Conservation (phyloP, 768 basidiomycete genomes). For the Xerocomus potaroensis region DNA sequence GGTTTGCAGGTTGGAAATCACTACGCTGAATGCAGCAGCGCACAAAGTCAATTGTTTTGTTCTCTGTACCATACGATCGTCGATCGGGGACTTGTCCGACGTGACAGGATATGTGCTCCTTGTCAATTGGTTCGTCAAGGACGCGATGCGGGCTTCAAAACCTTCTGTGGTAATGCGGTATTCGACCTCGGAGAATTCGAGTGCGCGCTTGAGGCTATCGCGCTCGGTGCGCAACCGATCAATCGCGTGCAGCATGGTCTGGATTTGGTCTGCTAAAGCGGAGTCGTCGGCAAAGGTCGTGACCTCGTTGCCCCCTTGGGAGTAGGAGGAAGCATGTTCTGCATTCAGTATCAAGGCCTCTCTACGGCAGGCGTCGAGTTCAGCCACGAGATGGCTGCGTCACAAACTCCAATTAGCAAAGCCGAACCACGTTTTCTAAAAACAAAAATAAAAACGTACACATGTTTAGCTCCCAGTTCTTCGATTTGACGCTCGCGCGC, state of each 20-base stretch:
- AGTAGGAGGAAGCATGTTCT: neutral
- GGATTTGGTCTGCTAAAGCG: constrained; percentile 39
- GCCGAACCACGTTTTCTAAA: too few species aligned
- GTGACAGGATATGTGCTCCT: constrained; percentile 18
- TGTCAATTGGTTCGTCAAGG: constrained; percentile 23
- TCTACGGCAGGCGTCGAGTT: constrained; percentile 11
- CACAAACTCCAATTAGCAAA: neutral
- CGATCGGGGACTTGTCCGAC: neutral
- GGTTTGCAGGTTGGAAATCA: constrained; percentile 37
- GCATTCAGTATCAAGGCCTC: neutral
- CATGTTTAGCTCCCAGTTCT: constrained; percentile 22
- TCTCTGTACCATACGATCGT: constrained; percentile 7
- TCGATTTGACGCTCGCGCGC: constrained; percentile 23
- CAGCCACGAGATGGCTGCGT: constrained; percentile 17
- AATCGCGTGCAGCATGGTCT: constrained; percentile 56
- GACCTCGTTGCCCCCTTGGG: neutral
- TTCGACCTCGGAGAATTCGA: constrained; percentile 68
- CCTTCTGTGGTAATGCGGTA: constrained; percentile 60
- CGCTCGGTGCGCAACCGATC: constrained; percentile 67
- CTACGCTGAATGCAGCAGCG: constrained; percentile 34
- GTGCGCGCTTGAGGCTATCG: constrained; percentile 54
- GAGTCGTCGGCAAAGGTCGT: constrained; percentile 16
- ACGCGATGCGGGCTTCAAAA: constrained; percentile 47
- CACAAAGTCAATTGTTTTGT: constrained; percentile 32
- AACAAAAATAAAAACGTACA: constrained; percentile 27